Evolutionary conservation across 2,329 filamentous ascomycete genomes (phyloP).

Genomic region (Fusarium musae): DNA sequence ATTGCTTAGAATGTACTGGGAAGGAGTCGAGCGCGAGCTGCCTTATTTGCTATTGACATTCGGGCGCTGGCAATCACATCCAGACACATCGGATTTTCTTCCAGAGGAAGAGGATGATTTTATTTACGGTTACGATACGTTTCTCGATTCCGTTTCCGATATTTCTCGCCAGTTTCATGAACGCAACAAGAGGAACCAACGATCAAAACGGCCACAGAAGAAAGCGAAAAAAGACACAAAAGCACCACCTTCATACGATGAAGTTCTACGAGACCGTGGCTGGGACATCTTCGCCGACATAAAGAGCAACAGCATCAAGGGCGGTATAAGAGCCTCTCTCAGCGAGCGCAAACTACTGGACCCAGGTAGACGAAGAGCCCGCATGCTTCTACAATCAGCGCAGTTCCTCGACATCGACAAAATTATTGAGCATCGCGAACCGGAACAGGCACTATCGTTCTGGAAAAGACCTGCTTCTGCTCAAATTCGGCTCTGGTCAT

Average conservation of each 20-base stretch:
- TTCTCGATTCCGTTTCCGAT: slow-evolving; percentile 51
- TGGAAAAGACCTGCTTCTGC: slow-evolving; percentile 42
- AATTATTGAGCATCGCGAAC: slow-evolving; percentile 49
- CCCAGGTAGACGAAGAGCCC: slow-evolving; percentile 37
- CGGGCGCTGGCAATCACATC: slow-evolving; percentile 45
- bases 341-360: not conserved
- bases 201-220: not conserved
- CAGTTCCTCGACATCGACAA: slow-evolving; percentile 54
- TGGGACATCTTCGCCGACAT: slow-evolving; percentile 43
- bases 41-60: slow-evolving; percentile 50
- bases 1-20: slow-evolving; percentile 50
- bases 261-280: slow-evolving; percentile 31
- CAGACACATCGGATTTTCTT: slow-evolving; percentile 21
- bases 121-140: slow-evolving; percentile 54
- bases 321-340: slow-evolving; percentile 12
- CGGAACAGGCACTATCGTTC: slow-evolving; percentile 34
- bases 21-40: slow-evolving; percentile 49
- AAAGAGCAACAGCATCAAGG: slow-evolving; percentile 29
- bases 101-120: slow-evolving; percentile 45
- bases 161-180: slow-evolving; percentile 45
- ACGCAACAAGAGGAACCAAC: slow-evolving; percentile 26
- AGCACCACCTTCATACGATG: slow-evolving; percentile 36
- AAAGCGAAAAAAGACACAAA: not conserved
- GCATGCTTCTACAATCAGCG: slow-evolving; percentile 47
- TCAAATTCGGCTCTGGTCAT: slow-evolving; percentile 36